These are phyloP conservation scores for Xerocomellus intermedius DNA, from an alignment of 768 basidiomycete species.

Conservation along the genomic window DNA sequence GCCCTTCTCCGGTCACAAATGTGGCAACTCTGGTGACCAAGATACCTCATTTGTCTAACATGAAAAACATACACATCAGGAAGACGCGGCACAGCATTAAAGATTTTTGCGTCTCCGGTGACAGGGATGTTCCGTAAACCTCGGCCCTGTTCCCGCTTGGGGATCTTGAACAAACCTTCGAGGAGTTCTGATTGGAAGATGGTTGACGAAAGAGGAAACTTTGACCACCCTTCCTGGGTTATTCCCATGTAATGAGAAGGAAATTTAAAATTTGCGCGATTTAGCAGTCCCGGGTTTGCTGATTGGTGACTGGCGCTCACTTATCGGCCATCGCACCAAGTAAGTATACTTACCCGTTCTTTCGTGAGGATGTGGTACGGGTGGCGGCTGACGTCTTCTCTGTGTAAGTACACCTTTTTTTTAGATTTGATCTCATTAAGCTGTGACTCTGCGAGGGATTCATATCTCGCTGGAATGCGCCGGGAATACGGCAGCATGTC, in stretches of 20 bases:
- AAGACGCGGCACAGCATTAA: conserved; percentile 24
- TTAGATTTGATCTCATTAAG: conserved; percentile 15
- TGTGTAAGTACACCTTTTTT: conserved; percentile 5
- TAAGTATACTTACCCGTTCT: conserved; percentile 1
- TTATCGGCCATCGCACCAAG: background rate
- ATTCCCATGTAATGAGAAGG: background rate
- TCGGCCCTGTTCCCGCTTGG: conserved; percentile 5
- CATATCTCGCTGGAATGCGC: conserved; percentile 5
- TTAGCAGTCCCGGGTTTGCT: background rate
- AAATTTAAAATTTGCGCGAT: background rate
- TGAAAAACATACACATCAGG: conserved; percentile 9
- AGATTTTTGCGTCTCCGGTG: conserved; percentile 20
- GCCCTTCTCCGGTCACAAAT: background rate
- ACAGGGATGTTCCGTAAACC: conserved; percentile 20
- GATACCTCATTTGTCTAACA: conserved; percentile 3
- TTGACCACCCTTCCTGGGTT: background rate
- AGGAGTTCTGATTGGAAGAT: conserved; percentile 1
- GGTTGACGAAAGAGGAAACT: background rate
- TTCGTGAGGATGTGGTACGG: conserved; percentile 6
- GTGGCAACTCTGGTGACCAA: conserved; percentile 1
- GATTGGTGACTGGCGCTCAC: background rate
- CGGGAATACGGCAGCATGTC: conserved; percentile 10
- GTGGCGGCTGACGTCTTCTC: conserved; percentile 9
- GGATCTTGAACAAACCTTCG: background rate
- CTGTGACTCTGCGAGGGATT: conserved; percentile 5